These are phyloP conservation scores for Candida boidinii DNA, from an alignment of 805 yeast species.

Conservation along the genomic window DNA sequence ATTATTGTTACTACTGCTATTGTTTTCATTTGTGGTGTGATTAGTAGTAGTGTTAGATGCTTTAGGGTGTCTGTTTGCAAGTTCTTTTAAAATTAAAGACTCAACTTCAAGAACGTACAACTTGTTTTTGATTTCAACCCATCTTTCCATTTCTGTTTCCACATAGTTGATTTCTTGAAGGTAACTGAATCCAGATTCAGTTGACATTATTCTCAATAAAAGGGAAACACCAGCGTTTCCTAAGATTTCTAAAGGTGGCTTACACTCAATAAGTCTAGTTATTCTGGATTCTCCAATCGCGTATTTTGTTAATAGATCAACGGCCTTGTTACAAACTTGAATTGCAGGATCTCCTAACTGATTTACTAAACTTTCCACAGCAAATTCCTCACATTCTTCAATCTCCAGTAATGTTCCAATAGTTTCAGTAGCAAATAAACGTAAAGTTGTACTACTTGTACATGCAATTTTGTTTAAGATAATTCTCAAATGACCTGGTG, in stretches of 20 bases:
- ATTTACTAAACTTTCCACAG: slow-evolving; percentile 46
- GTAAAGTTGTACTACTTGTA: slow-evolving; percentile 40
- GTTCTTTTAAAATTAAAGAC: slow-evolving; percentile 20
- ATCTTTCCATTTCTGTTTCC: slow-evolving; percentile 54
- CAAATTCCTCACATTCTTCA: slow-evolving; percentile 32
- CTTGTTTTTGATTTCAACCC: slow-evolving; percentile 45
- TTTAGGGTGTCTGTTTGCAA: slow-evolving; percentile 6
- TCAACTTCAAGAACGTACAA: slow-evolving; percentile 43
- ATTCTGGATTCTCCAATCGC: slow-evolving; percentile 40
- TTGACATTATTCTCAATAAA: slow-evolving; percentile 54
- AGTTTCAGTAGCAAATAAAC: slow-evolving; percentile 48
- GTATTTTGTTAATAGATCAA: slow-evolving; percentile 42
- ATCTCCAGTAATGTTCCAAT: slow-evolving; percentile 33
- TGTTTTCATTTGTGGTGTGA: too few species aligned
- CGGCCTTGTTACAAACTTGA: slow-evolving; percentile 47
- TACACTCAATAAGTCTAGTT: slow-evolving; percentile 38
- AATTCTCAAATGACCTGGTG: slow-evolving; percentile 54
- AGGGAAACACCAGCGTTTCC: slow-evolving; percentile 32
- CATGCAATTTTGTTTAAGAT: slow-evolving; percentile 58
- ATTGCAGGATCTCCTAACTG: slow-evolving; percentile 62
- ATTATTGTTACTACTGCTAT: too few species aligned
- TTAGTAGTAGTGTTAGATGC: not conserved
- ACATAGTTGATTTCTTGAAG: slow-evolving; percentile 52
- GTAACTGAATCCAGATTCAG: slow-evolving; percentile 62
- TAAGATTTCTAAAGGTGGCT: slow-evolving; percentile 43